Evolutionary conservation across 2,329 filamentous ascomycete species (phyloP).

Genomic region (Cryphonectria japonica): DNA sequence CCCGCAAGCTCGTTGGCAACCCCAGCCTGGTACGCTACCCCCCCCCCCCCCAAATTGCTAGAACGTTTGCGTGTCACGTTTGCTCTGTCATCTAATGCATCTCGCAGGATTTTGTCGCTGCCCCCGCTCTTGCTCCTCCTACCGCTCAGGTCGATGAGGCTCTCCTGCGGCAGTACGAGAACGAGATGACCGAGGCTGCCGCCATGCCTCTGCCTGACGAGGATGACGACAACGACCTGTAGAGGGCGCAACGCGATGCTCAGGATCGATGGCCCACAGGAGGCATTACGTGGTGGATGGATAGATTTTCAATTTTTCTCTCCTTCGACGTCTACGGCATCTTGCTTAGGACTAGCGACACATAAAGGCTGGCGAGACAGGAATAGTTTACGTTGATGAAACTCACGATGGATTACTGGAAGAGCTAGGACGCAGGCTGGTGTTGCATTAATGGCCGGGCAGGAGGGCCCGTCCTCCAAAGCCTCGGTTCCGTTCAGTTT

Average conservation of each 20-base stretch:
- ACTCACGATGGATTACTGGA: conserved; percentile 27
- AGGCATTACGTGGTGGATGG: conserved; percentile 29
- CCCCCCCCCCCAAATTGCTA: conserved; percentile 15
- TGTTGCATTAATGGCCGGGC: conserved; percentile 30
- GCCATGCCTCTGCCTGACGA: conserved; percentile 89
- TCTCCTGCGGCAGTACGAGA: conserved; percentile 79
- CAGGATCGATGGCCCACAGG: conserved; percentile 11
- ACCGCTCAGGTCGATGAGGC: conserved; percentile 86
- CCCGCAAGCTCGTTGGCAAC: conserved; percentile 97
- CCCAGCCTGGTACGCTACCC: conserved; percentile 69
- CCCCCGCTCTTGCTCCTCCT: conserved; percentile 90
- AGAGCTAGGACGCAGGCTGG: conserved; percentile 25
- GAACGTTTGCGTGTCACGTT: background rate
- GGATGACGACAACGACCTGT: conserved; percentile 76
- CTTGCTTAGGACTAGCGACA: conserved; percentile 31
- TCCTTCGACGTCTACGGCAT: conserved; percentile 28
- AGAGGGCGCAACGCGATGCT: conserved; percentile 40
- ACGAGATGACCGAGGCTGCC: conserved; percentile 85
- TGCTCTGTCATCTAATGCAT: conserved; percentile 34
- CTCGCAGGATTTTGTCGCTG: conserved; percentile 91
- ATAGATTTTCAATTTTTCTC: conserved; percentile 29
- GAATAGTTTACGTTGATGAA: conserved; percentile 28
- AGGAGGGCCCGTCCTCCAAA: conserved; percentile 21
- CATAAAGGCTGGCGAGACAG: conserved; percentile 27
- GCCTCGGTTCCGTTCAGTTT: conserved; percentile 27